Evolutionary conservation across 2,329 filamentous ascomycete species (phyloP), one percentile per base, ranked within the genome.

Genomic region (Nakataea oryzae): DNA sequence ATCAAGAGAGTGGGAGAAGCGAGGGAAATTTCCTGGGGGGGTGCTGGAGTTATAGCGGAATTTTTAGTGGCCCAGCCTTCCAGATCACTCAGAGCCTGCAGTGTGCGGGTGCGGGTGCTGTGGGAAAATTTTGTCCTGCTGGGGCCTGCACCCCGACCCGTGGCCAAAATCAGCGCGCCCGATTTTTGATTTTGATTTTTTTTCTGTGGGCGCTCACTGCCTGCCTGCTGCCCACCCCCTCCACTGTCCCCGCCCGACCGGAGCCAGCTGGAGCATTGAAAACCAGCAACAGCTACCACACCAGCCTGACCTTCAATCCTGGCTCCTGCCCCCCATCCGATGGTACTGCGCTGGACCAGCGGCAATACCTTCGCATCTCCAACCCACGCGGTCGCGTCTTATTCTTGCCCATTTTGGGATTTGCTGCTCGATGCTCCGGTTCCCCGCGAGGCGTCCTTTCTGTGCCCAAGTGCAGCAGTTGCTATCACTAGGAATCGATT

Each of bases 1-100:
- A 55, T 55, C 54, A 27, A 57, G 27, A 57, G 21, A 57, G 55
- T 28, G 27, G 27, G 24, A 29, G 27, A 57, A 6, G 24, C 55
- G 55, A 57, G 24, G 24, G 55, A 57, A 57, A 14, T 57, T 57
- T 57, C 29, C 27, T 27, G 26, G 55, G 55, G 11, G 55, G 27
- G 55, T 29, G 55, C 55, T 55, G 55, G 27, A 29, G 27, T 21
- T 27, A 57, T 21, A 57, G 24, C 55, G 27, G 55, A 41, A 17
- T 57, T 59, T 59, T 47, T 41, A 26, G 57, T 41, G 58, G 41
- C 58, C 26, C 58, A 55, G 58, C 26, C 58, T 57, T 17, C 55
- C 24, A 27, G 27, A 57, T 57, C 55, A 57, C 55, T 57, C 55
- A 24, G 54, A 55, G 13, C n/a, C n/a, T 55, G n/a, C 54, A 41